Base-by-base conservation (phyloP, 371 early-diverging fungal species). In the Mucor saturninus region DNA sequence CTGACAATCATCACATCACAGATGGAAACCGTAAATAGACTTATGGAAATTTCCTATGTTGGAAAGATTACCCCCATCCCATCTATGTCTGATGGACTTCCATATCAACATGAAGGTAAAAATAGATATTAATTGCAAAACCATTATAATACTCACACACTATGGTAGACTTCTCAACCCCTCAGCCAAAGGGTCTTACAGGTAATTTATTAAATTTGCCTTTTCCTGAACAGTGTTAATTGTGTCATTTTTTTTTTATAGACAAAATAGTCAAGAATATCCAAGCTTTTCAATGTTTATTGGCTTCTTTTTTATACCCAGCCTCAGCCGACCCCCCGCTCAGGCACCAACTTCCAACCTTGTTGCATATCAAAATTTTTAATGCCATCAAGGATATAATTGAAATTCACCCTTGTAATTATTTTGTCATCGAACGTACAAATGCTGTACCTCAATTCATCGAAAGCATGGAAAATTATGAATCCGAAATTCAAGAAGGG, bases 81-180 rank as follows among this genome's bases (percentile, higher is more conserved):
- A n/a, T 71, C 77, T 13, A 62, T 70, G 4, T 67, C 84, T 5
- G 84, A 83, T 40, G 82, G 81, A 11, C 71, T 82, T 1, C 87
- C 87, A 0, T 85, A 86, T 63, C 87, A 87, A 57, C 87, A 87
- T 56, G 68, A 62, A 43, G 82, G 84, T 83, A 74, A 15, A 5
- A 30, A 29, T 10, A 6, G 10, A 26, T 6, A 14, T 51, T 31
- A 13, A 40, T 38, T 13, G 14, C 3, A 15, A 13, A 46, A 9
- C n/a, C 42, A 53, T 4, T 26, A 5, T 26, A 28, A 54, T 5
- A 31, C 4, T 10, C 43, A 64, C 21, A 21, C 21, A 21, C 21
- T 21, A 21, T 21, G 21, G 21, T 46, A 46, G 66, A 72, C 26
- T 73, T 73, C 32, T 60, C 56, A 9, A 59, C 65, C 5, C 74